Percentiles rank a stretch among this genome's conserved stretches.
Evolutionary conservation across 352 stramenopile species (phyloP).

Genomic region (Pythium biforme): DNA sequence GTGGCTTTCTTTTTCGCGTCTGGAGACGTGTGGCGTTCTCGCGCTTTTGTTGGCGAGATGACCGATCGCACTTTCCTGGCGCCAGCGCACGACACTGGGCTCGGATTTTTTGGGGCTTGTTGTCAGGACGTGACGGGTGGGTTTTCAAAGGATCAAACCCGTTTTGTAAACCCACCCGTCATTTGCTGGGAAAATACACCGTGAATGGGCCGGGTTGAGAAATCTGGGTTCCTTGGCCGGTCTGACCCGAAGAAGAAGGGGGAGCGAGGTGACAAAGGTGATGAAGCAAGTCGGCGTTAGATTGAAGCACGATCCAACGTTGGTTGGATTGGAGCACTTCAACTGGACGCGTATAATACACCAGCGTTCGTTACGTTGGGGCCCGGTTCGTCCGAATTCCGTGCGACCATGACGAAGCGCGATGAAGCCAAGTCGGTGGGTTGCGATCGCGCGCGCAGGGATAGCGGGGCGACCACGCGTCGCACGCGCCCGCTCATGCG

Average conservation of each 20-base stretch:
- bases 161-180: not conserved
- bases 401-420: slow-evolving; percentile 5
- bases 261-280: slow-evolving; percentile 1
- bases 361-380: slow-evolving; percentile 5
- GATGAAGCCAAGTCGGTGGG: slow-evolving; percentile 25
- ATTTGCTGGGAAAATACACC: not conserved
- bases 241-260: not conserved
- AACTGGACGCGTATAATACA: slow-evolving; percentile 18
- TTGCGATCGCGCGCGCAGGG: too few species aligned
- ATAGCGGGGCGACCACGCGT: not conserved
- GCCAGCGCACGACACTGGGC: slow-evolving; percentile 1
- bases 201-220: not conserved
- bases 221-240: not conserved
- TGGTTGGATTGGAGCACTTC: slow-evolving; percentile 19
- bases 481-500: not conserved
- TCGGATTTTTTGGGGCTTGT: slow-evolving; percentile 6
- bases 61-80: slow-evolving; percentile 14
- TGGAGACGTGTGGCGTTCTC: not conserved
- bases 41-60: not conserved
- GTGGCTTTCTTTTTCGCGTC: slow-evolving; percentile 3
- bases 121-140: slow-evolving; percentile 12
- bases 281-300: slow-evolving; percentile 6
- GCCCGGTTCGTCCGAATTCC: slow-evolving; percentile 26
- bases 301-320: slow-evolving; percentile 25
- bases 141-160: not conserved